These are phyloP conservation scores for Leptographium lundbergii DNA, from an alignment of 2,329 filamentous ascomycete species.

Conservation along the genomic window DNA sequence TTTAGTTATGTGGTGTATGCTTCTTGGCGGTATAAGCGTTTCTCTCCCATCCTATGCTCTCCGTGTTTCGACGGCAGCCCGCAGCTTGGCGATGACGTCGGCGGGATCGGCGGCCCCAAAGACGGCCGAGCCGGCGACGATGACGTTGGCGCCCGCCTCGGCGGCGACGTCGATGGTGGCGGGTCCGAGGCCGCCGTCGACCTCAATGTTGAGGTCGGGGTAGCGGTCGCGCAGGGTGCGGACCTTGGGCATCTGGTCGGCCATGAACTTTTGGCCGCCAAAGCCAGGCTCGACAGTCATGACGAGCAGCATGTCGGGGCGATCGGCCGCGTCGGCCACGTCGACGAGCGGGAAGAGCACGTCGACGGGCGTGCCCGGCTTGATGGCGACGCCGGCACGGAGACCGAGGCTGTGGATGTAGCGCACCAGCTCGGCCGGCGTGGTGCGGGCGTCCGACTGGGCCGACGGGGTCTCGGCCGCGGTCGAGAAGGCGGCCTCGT, in stretches of 20 bases:
- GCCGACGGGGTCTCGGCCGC: conserved; percentile 69
- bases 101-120: conserved; percentile 84
- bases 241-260: conserved; percentile 89
- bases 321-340: conserved; percentile 55
- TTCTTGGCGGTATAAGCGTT: not conserved
- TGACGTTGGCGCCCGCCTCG: conserved; percentile 92
- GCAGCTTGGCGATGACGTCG: conserved; percentile 72
- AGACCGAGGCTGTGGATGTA: conserved; percentile 85
- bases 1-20: not conserved
- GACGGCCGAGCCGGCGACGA: conserved; percentile 90
- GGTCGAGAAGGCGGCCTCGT: conserved; percentile 85
- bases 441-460: conserved; percentile 58
- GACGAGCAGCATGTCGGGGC: conserved; percentile 95
- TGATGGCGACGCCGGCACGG: conserved; percentile 88
- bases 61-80: conserved; percentile 59
- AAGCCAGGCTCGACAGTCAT: conserved; percentile 99
- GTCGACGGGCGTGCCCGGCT: conserved; percentile 81
- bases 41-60: not conserved
- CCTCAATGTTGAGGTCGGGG: conserved; percentile 85
- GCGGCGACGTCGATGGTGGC: conserved; percentile 88
- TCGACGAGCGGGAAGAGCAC: conserved; percentile 87
- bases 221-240: conserved; percentile 70
- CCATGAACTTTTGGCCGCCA: conserved; percentile 97
- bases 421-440: conserved; percentile 69
- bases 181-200: conserved; percentile 82